Evolutionary conservation across 164 flowering plant genomes (phyloP).

Genomic region (Piper longum): DNA sequence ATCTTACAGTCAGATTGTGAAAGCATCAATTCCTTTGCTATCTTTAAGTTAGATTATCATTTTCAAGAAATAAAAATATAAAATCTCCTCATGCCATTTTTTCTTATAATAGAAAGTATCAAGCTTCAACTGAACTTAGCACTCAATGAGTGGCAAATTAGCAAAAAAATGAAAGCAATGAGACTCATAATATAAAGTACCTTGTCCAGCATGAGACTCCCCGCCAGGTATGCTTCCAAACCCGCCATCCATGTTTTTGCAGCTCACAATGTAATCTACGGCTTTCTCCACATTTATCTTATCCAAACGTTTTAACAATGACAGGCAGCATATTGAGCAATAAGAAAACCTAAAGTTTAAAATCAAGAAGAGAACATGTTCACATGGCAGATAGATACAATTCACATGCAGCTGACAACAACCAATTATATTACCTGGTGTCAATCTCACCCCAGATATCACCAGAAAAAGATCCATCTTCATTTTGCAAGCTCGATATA

Average conservation of each 20-base stretch:
- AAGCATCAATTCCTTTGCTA: too few species aligned
- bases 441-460: constrained; percentile 97
- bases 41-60: too few species aligned
- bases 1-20: too few species aligned
- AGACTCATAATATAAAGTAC: constrained; percentile 16
- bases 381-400: neutral
- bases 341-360: constrained; percentile 57
- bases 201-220: constrained; percentile 93
- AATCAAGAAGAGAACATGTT: neutral
- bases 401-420: neutral
- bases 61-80: too few species aligned
- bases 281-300: constrained; percentile 79
- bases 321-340: constrained; percentile 63
- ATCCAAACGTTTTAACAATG: constrained; percentile 47
- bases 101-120: too few species aligned
- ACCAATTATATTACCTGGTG: constrained; percentile 37
- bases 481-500: constrained; percentile 65
- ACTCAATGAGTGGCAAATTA: neutral
- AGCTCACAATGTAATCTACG: constrained; percentile 70
- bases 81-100: too few species aligned
- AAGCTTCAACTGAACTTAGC: neutral
- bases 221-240: constrained; percentile 96
- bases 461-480: constrained; percentile 91
- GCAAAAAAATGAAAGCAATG: neutral
- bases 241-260: constrained; percentile 92